Conservation (phyloP, 768 basidiomycete genomes). For the Boletus fagicola region DNA sequence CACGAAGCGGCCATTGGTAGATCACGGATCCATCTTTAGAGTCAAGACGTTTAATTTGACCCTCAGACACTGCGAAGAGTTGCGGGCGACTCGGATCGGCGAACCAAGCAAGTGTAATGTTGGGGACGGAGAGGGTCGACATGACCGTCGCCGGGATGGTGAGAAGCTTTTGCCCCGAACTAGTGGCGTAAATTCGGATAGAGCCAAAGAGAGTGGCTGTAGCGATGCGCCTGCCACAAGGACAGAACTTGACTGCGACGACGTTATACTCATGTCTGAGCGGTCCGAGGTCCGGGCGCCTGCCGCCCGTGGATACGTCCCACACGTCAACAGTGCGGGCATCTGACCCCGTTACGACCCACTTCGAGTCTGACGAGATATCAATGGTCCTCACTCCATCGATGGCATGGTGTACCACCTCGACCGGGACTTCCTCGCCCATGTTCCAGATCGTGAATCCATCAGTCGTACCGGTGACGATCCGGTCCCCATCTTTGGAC, state of each 20-base stretch:
- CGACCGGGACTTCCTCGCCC: neutral
- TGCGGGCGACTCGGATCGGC: neutral
- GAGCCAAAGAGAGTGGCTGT: slow-evolving; percentile 23
- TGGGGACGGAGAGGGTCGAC: neutral
- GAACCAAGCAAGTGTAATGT: slow-evolving; percentile 13
- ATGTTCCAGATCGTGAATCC: slow-evolving; percentile 15
- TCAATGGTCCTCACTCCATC: slow-evolving; percentile 15
- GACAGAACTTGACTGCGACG: slow-evolving; percentile 20
- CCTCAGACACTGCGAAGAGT: slow-evolving; percentile 17
- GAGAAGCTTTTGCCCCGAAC: slow-evolving; percentile 12
- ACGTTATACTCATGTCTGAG: slow-evolving; percentile 20
- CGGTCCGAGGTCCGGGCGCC: neutral
- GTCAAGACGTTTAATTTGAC: slow-evolving; percentile 18
- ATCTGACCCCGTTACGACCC: slow-evolving; percentile 20
- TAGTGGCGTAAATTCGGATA: slow-evolving; percentile 11
- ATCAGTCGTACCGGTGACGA: slow-evolving; percentile 9
- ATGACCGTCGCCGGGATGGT: slow-evolving; percentile 17
- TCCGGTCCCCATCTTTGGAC: slow-evolving; percentile 10
- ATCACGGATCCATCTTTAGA: slow-evolving; percentile 13
- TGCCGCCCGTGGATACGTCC: slow-evolving; percentile 16
- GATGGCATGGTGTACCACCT: neutral
- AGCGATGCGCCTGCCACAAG: slow-evolving; percentile 16
- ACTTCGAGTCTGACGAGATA: slow-evolving; percentile 19
- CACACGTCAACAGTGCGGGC: slow-evolving; percentile 11
- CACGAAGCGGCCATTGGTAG: slow-evolving; percentile 16